Conservation (phyloP, 345 rosid genomes). For the Noccaea bulbosa region DNA sequence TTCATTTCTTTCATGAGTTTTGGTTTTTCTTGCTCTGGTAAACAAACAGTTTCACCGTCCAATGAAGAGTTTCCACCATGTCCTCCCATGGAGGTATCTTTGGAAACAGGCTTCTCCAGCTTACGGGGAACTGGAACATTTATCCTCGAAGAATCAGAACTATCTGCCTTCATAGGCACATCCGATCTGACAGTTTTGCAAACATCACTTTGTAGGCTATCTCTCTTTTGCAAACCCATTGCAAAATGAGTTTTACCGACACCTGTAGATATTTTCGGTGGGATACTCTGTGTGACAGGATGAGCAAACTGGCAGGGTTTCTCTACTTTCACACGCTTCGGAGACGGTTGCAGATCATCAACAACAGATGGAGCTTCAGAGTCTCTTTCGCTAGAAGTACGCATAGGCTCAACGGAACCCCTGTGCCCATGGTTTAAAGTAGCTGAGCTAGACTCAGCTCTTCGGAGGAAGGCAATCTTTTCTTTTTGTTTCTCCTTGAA, state of each 20-base stretch:
- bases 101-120: constrained; percentile 56
- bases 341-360: constrained; percentile 68
- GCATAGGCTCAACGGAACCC: constrained; percentile 55
- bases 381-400: constrained; percentile 49
- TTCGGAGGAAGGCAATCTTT: constrained; percentile 49
- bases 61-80: constrained; percentile 49
- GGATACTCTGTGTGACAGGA: constrained; percentile 50
- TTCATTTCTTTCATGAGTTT: constrained; percentile 54
- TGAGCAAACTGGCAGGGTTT: constrained; percentile 54
- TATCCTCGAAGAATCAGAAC: constrained; percentile 53
- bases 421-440: constrained; percentile 44
- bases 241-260: constrained; percentile 46
- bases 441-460: constrained; percentile 46
- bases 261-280: constrained; percentile 43
- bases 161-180: constrained; percentile 58
- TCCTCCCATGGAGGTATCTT: constrained; percentile 51
- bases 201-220: constrained; percentile 47
- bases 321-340: constrained; percentile 80
- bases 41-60: constrained; percentile 42
- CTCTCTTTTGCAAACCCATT: constrained; percentile 56
- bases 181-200: constrained; percentile 55
- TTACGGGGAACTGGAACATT: constrained; percentile 46
- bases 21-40: constrained; percentile 53
- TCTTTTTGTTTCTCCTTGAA: constrained; percentile 56
- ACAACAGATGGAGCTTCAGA: constrained; percentile 50